Base-by-base conservation (phyloP, 192 early-diverging fungal genomes). In the Entomortierella chlamydospora region DNA sequence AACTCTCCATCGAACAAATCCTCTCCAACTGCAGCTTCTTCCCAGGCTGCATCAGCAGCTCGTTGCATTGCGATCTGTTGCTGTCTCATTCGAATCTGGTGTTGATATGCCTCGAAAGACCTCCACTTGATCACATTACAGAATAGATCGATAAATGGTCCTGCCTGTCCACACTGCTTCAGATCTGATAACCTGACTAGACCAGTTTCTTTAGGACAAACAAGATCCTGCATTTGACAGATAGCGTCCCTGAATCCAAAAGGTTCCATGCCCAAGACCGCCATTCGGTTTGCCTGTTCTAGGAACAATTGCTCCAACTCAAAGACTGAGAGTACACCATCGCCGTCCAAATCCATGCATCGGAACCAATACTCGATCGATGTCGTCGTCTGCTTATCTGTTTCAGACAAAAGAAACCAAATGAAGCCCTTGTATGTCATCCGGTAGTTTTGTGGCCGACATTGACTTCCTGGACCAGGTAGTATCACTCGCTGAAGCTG, bases 341-440 rank as follows among this genome's bases (percentile, higher is more conserved):
- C 95, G 11, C 92, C 93, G 74, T 99, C 96, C 17, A 91, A 72
- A 74, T 99, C 97, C 80, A 99, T 85, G 64, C 93, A 95, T 60
- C 95, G 88, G 85, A 99, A 99, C 96, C 96, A 97, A 83, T 92
- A 92, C 41, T 79, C 76, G 42, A 79, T 79, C 25, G 76, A 79
- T 15, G 87, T 84, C 20, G 83, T 83, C 4, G 81, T 87, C 41
- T 86, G 82, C 83, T 95, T 95, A 74, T 95, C 93, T 34, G 94
- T 92, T 34, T 92, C 90, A 11, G 92, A 87, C n/a, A 95, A 81
- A 43, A 95, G 73, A 71, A 96, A 95, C 92, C 91, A 93, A 23
- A 95, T 85, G 86, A 96, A 96, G 58, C 95, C 94, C 47, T 84
- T 82, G 84, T 93, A 96, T 2, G 89, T 88, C 91, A 94, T 92